Base-by-base conservation (phyloP, 75 land plant genomes). In the Pinus albicaulis region DNA sequence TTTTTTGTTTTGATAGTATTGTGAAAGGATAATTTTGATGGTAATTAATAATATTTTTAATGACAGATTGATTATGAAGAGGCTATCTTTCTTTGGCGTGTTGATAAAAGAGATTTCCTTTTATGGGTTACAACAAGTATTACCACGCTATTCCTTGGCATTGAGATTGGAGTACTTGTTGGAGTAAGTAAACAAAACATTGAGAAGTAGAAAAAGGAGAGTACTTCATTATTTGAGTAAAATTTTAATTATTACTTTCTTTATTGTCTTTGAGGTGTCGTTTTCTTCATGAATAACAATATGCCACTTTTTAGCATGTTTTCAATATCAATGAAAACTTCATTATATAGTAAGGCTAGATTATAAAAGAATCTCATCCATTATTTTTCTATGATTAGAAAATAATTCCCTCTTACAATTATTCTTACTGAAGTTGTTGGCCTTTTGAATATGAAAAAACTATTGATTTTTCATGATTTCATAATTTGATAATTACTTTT, bases 151-250 rank as follows among this genome's bases (percentile, higher is more conserved):
- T 86, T 94, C 62, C 79, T 92, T 77, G 99, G 99, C 56, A 90
- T 97, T 77, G 99, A 97, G 81, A 85, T 94, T 84, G 99, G 99
- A 72, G 99, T 95, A 48, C 87, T 97, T 76, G 85, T 94, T 90
- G 99, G 95, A 84, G 99, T 97, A 83, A 86, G 86, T 71, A 59
- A 55, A 60, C 16, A 75, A 36, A 48, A 6, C 22, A 20, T 2
- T 41, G 0, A 20, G 19, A 41, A 68, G 14, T n/a, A 41, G n/a
- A 68, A 68, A 38, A 41, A 19, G 20, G 10, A 38, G 20, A 23
- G 3, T 68, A 11, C 52, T 68, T 68, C 15, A 68, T 68, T 41
- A 8, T 41, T 65, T 68, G 52, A 68, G 3, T 7, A 20, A n/a
- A 68, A 41, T 41, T 8, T 68, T 41, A 5, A 10, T 13, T 68